Evolutionary conservation across 2,329 filamentous ascomycete genomes (phyloP), one percentile per base, ranked within the genome.

Genomic region (Aspergillus versicolor): DNA sequence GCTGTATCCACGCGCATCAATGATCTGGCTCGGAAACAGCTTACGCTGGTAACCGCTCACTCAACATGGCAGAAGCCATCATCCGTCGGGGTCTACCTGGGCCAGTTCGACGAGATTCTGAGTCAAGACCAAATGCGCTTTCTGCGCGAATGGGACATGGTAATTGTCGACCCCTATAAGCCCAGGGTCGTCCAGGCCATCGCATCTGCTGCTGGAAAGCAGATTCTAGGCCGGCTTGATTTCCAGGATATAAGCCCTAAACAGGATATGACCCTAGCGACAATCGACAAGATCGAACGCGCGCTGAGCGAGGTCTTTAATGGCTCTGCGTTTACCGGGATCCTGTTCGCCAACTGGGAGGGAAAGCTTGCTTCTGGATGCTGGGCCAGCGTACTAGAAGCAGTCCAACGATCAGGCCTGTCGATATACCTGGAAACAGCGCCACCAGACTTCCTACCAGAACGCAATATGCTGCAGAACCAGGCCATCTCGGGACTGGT

Each of bases 61-160:
- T 30, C 54, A 3, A 50, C 21, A 9, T 58, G 54, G 15, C 53
- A 58, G 17, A 73, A 73, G 54, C 69, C 73, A 1, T 62, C 63
- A 15, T 74, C 73, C 3, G 77, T 77, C 62, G 77, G 77, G 5
- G 72, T 79, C 9, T 80, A 76, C 60, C 67, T 80, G 6, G 78
- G 78, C 13, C 58, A 60, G 24, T 77, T 79, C 47, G 59, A 63
- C 17, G 61, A 54, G 30, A 71, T 73, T 4, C 67, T 69, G 5
- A 74, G 70, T 3, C 50, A 55, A 15, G 57, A 65, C 19, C 68
- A 79, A 57, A 54, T 64, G 19, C 63, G 59, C n/a, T 47, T 80
- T 6, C 64, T 80, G n/a, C 54, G 67, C 38, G 67, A 72, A 63
- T 79, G 75, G 75, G 77, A 80, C 51, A 58, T 79, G n/a, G 56